Percentiles rank a stretch among this genome's conserved stretches.
phyloP scores from a whole-genome alignment of 78 protist genomes.

The Cavenderia fasciculata region DNA sequence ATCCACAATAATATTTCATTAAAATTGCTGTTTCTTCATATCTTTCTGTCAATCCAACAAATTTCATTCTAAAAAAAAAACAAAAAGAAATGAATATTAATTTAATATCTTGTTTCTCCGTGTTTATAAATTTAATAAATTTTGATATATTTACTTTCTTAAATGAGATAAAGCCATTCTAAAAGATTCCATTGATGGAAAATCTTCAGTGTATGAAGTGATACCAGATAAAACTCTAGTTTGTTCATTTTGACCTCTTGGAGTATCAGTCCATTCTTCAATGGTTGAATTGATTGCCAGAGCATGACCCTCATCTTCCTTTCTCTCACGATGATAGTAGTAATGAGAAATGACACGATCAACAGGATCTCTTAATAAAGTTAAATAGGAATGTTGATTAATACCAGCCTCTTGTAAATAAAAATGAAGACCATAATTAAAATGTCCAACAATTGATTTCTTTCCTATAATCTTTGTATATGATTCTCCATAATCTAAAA shows the following conservation, averaged over 20 bases:
- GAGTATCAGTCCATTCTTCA: constrained; percentile 27
- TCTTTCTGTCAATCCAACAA: constrained; percentile 65
- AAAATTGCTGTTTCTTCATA: constrained; percentile 29
- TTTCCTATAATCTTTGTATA: neutral
- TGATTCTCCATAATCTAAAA: too few species aligned
- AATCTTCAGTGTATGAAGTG: neutral
- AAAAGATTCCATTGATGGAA: constrained; percentile 1
- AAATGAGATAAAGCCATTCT: constrained; percentile 16
- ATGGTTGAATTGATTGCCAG: neutral
- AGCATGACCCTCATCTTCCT: neutral
- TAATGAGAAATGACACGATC: constrained; percentile 54
- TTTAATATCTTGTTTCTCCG: too few species aligned
- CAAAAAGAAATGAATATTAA: too few species aligned
- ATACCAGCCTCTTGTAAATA: neutral
- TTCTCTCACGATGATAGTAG: constrained; percentile 3
- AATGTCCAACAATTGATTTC: constrained; percentile 50
- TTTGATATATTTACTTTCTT: constrained; percentile 14
- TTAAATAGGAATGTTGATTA: constrained; percentile 10
- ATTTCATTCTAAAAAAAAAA: too few species aligned
- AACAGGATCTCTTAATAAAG: constrained; percentile 57
- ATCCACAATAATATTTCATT: constrained; percentile 14
- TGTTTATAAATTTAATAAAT: too few species aligned
- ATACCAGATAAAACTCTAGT: constrained; percentile 38
- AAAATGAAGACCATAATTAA: constrained; percentile 41
- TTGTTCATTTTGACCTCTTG: constrained; percentile 25